Evolutionary conservation across 192 early-diverging fungal genomes (phyloP), one percentile per base, ranked within the genome.

Genomic region (Backusella macrospora): DNA sequence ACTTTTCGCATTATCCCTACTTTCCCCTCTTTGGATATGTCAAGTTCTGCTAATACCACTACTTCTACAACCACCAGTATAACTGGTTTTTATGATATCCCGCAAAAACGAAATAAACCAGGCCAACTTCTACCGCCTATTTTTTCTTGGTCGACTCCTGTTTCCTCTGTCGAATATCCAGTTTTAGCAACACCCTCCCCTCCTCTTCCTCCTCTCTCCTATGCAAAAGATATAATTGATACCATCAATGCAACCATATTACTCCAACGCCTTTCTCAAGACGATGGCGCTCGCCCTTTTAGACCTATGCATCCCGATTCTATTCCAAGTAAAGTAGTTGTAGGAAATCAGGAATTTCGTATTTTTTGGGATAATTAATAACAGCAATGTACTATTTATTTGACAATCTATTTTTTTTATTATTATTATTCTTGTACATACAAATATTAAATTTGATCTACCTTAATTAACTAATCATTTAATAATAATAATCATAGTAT

Each of bases 211-310:
- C 38, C 38, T 66, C 5, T 38, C 4, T 42, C 65, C 6, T 42
- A 68, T n/a, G 42, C 67, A 45, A 68, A 76, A 65, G 77, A 78
- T 46, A 70, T 78, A 14, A 69, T 78, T 14, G 77, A 73, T 18
- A 67, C 72, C 4, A 78, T 78, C 67, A 78, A 78, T 68, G 77
- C 77, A 16, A 78, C 77, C 6, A 73, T 78, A 13, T 69, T 73
- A 48, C 72, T 85, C 5, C 84, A 85, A 48, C 48, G 80, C 13
- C 76, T 85, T 68, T 85, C 84, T 3, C 84, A 85, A 65, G 84
- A 85, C 65, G 82, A 85, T 65, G 84, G 84, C 4, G 68, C 70
- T 18, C 73, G 84, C 4, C 84, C 84, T 15, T 73, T 78, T 42
- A 65, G 63, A 15, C 77, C 77, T 1, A 66, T 73, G 72, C 47